A percentile compares a stretch with the other conserved stretches of the same genome.
Conservation (phyloP, 495 filamentous ascomycete species). For the Ramalina peruviana region DNA sequence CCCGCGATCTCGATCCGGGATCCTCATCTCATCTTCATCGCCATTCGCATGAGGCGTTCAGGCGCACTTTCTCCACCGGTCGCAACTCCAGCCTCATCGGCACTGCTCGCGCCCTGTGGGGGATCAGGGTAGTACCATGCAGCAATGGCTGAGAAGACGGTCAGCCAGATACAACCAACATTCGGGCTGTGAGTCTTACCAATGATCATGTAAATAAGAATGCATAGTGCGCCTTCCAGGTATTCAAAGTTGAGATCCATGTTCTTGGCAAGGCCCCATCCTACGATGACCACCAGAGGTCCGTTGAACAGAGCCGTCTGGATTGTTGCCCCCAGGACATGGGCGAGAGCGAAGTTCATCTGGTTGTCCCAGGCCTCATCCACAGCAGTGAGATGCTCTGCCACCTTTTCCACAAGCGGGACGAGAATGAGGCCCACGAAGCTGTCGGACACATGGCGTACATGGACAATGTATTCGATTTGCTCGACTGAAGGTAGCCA, state of each 20-base stretch:
- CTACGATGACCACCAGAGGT: conserved; percentile 69
- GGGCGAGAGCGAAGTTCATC: conserved; percentile 84
- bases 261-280: conserved; percentile 57
- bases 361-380: conserved; percentile 84
- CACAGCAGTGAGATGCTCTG: conserved; percentile 78
- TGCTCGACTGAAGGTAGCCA: conserved; percentile 41
- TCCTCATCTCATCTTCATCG: conserved; percentile 1
- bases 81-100: background rate
- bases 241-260: conserved; percentile 85
- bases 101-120: background rate
- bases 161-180: background rate
- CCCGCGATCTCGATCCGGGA: too few species aligned
- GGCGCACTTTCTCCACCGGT: background rate
- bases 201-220: conserved; percentile 43
- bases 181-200: conserved; percentile 20
- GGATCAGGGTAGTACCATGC: conserved; percentile 12
- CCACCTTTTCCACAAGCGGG: conserved; percentile 81
- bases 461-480: conserved; percentile 57
- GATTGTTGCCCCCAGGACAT: conserved; percentile 76
- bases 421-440: conserved; percentile 63
- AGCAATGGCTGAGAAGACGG: conserved; percentile 5
- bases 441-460: conserved; percentile 53
- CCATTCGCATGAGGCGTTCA: background rate
- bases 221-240: conserved; percentile 63
- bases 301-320: conserved; percentile 86